Evolutionary conservation across 2,329 filamentous ascomycete genomes (phyloP).

Genomic region (Nemania bipapillata): DNA sequence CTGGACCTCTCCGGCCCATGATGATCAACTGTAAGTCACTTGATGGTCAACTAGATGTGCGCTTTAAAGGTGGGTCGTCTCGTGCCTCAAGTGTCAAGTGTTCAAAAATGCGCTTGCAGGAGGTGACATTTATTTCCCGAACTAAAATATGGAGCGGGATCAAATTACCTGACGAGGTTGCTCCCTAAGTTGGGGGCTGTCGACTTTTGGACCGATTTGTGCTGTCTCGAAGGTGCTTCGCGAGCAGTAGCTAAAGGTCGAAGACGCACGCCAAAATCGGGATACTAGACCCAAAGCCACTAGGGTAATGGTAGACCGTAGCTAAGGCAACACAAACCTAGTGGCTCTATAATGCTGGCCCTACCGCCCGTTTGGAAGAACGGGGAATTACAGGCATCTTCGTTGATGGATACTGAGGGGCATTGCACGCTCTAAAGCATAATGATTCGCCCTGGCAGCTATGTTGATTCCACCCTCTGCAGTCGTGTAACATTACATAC

Average conservation of each 20-base stretch:
- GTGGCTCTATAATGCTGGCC: conserved; percentile 11
- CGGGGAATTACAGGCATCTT: conserved; percentile 22
- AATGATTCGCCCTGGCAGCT: conserved; percentile 28
- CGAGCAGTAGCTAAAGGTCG: conserved; percentile 4
- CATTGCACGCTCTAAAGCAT: conserved; percentile 25
- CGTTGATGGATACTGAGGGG: conserved; percentile 28
- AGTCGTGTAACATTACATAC: conserved; percentile 32
- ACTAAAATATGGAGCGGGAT: conserved; percentile 7
- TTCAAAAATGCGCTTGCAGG: conserved; percentile 11
- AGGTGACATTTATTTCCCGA: conserved; percentile 10
- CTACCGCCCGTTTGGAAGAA: conserved; percentile 13
- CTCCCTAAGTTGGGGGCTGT: conserved; percentile 20
- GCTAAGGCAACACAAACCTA: conserved; percentile 2
- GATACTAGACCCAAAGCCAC: conserved; percentile 21
- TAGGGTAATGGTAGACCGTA: conserved; percentile 17
- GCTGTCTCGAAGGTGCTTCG: conserved; percentile 2
- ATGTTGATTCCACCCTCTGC: conserved; percentile 30
- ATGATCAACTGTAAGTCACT: conserved; percentile 14
- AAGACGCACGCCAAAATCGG: conserved; percentile 19
- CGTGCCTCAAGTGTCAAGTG: conserved; percentile 1
- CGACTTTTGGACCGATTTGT: not conserved
- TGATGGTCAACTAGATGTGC: not conserved
- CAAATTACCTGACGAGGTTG: conserved; percentile 15
- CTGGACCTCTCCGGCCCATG: not conserved
- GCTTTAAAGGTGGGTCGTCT: conserved; percentile 9